Percentiles rank a stretch among this genome's conserved stretches.
Evolutionary conservation across 176 grass and related monocot species (phyloP).

Genomic region (Zea luxurians): DNA sequence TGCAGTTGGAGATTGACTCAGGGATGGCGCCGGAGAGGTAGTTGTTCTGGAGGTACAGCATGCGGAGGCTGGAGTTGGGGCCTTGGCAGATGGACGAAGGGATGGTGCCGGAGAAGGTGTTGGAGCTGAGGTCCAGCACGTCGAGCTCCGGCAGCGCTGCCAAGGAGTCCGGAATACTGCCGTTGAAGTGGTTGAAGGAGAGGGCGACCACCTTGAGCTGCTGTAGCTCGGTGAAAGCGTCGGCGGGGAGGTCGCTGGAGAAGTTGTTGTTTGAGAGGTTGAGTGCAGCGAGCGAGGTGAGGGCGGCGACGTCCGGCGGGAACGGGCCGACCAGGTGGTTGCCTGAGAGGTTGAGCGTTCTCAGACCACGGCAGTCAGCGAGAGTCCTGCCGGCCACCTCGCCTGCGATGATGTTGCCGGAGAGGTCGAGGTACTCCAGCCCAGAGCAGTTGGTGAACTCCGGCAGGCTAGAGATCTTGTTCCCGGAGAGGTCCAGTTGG

Average conservation of each 20-base stretch:
- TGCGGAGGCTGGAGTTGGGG: slow-evolving; percentile 40
- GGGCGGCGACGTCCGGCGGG: slow-evolving; percentile 59
- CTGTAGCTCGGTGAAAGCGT: slow-evolving; percentile 47
- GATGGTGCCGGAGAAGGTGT: slow-evolving; percentile 70
- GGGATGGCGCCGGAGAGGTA: slow-evolving; percentile 72
- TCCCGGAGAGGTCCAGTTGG: slow-evolving; percentile 58
- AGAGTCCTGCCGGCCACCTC: slow-evolving; percentile 44
- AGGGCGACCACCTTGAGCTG: slow-evolving; percentile 60
- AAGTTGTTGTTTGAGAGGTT: slow-evolving; percentile 91
- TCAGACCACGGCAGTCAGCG: slow-evolving; percentile 51
- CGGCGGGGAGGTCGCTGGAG: slow-evolving; percentile 62
- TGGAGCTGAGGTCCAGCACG: slow-evolving; percentile 93
- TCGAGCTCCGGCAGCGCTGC: slow-evolving; percentile 61
- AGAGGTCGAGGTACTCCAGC: slow-evolving; percentile 79
- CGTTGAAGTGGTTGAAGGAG: slow-evolving; percentile 82
- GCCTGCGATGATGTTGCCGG: slow-evolving; percentile 61
- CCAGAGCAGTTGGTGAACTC: slow-evolving; percentile 74
- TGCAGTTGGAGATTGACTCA: slow-evolving; percentile 70
- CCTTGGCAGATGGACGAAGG: slow-evolving; percentile 57
- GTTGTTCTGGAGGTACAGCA: slow-evolving; percentile 98
- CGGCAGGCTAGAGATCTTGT: slow-evolving; percentile 62
- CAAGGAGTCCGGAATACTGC: slow-evolving; percentile 52
- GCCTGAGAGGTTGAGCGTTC: slow-evolving; percentile 70
- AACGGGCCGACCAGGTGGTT: slow-evolving; percentile 67
- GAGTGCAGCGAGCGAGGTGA: slow-evolving; percentile 52